phyloP scores from a whole-genome alignment of 2,329 filamentous ascomycete genomes.

The Fonsecaea erecta region DNA sequence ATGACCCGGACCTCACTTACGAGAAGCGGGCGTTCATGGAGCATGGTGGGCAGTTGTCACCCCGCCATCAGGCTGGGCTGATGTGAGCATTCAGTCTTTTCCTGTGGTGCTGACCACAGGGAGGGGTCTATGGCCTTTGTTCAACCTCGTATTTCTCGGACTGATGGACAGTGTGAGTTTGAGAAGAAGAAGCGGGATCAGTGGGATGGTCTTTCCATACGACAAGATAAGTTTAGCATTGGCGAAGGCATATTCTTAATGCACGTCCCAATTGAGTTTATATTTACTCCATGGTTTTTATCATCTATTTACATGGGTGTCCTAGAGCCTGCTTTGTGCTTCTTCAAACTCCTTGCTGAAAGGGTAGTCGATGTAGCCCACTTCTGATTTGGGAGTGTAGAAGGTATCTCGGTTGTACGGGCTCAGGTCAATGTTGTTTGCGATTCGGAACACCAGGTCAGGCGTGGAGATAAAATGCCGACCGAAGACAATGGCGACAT shows the following conservation, averaged over 20 bases:
- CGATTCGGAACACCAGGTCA: slow-evolving; percentile 53
- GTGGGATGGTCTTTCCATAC: not conserved
- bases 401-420: slow-evolving; percentile 28
- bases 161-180: not conserved
- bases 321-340: slow-evolving; percentile 3
- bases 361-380: slow-evolving; percentile 27
- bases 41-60: slow-evolving; percentile 15
- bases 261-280: not conserved
- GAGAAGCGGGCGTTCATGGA: slow-evolving; percentile 19
- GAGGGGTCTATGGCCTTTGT: not conserved
- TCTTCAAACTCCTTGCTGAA: slow-evolving; percentile 25
- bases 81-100: not conserved
- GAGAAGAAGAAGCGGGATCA: not conserved
- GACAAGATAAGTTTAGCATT: not conserved
- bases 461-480: slow-evolving; percentile 57
- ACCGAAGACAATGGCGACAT: slow-evolving; percentile 55
- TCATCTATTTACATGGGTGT: not conserved
- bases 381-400: slow-evolving; percentile 27
- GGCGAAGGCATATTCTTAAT: slow-evolving; percentile 15
- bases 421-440: slow-evolving; percentile 40
- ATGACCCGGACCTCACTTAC: slow-evolving; percentile 22
- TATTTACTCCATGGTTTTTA: not conserved
- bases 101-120: not conserved
- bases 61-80: slow-evolving; percentile 2
- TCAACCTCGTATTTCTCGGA: not conserved